Evolutionary conservation across 306 rosid genomes (phyloP), one percentile per base, ranked within the genome.

Genomic region (Astragalus membranaceus): DNA sequence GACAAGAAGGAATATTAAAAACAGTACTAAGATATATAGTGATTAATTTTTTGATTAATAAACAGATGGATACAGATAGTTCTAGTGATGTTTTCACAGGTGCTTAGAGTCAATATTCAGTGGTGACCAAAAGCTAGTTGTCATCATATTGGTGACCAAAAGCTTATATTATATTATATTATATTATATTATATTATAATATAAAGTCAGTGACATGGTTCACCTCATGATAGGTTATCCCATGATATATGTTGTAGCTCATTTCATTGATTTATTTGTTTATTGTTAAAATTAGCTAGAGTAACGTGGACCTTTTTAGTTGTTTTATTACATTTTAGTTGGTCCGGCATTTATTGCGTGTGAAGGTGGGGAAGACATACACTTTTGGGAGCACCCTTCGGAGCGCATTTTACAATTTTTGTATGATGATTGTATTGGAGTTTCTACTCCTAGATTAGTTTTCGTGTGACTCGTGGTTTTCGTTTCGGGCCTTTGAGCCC

Each of bases 91-190:
- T 7, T 51, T 41, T 69, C 46, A 52, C 7, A 13, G 23, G 33
- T 69, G 37, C 58, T 52, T 61, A 13, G 49, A 61, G 78, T 78
- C 78, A 55, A 63, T 63, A 69, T 62, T 35, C 8, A 70, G 47
- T 54, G 46, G 29, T 62, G 53, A 29, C 13, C 15, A 15, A 42
- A 52, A 69, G 61, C 13, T 32, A 29, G 51, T 44, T 62, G 76
- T 46, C 64, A 64, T 63, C 46, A 41, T 56, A 16, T 51, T 16
- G 74, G 70, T 68, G 55, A 60, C 50, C 53, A 35, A 8, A 59
- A 46, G 11, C 23, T 67, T 14, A 23, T 39, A 15, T 14, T 29
- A n/a, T n/a, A 13, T 30, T 29, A 47, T 6, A 41, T 15, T 16
- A 37, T 30, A 67, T 15, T 39, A 42, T 39, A 13, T 30, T 29